phyloP scores from a whole-genome alignment of 495 filamentous ascomycete genomes.

The Parathielavia appendiculata region DNA sequence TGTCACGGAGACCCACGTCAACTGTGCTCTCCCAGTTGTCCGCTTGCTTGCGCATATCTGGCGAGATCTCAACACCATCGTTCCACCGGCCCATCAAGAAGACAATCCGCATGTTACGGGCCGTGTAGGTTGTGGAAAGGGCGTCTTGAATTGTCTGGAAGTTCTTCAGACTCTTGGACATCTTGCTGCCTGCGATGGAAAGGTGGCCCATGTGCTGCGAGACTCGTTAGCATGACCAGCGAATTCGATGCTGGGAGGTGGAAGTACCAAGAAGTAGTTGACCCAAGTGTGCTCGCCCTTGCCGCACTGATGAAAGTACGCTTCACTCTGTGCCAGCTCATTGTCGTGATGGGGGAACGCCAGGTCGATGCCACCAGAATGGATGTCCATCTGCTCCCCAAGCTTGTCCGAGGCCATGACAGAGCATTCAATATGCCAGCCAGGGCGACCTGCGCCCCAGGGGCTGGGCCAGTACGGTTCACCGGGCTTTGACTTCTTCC shows the following conservation, averaged over 20 bases:
- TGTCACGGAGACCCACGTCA: constrained; percentile 44
- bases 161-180: constrained; percentile 94
- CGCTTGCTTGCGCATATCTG: constrained; percentile 67
- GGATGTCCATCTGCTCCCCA: constrained; percentile 80
- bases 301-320: constrained; percentile 60
- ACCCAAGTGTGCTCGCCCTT: constrained; percentile 69
- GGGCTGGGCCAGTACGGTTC: constrained; percentile 84
- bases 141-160: constrained; percentile 93
- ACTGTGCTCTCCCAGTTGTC: constrained; percentile 76
- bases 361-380: constrained; percentile 89
- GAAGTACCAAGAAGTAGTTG: constrained; percentile 71
- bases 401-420: constrained; percentile 89
- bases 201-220: constrained; percentile 81
- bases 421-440: constrained; percentile 98
- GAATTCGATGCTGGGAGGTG: background rate
- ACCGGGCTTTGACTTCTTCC: constrained; percentile 88
- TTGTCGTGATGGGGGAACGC: constrained; percentile 97
- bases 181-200: constrained; percentile 75
- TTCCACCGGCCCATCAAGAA: constrained; percentile 88
- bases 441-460: constrained; percentile 85
- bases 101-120: constrained; percentile 75
- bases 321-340: constrained; percentile 90
- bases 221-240: background rate
- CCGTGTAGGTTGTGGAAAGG: constrained; percentile 66
- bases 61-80: constrained; percentile 85